These are phyloP conservation scores for Sporisorium iseilematis-ciliati DNA, from an alignment of 1,284 basidiomycete genomes.

Conservation along the genomic window DNA sequence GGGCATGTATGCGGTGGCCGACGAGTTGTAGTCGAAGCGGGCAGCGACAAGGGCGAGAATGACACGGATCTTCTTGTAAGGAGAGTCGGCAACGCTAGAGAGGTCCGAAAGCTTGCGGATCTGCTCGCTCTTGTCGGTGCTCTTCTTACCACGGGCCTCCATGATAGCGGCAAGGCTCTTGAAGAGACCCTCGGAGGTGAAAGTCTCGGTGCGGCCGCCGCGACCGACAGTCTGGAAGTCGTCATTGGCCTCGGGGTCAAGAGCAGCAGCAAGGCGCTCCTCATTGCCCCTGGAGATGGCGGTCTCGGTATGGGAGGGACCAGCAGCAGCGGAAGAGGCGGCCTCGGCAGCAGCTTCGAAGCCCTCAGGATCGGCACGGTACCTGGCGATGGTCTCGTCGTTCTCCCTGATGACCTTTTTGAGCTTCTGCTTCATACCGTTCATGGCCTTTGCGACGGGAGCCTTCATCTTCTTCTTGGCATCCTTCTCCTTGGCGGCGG, in stretches of 20 bases:
- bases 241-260: conserved; percentile 73
- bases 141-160: conserved; percentile 96
- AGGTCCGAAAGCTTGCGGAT: conserved; percentile 89
- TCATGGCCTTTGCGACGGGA: conserved; percentile 91
- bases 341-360: conserved; percentile 77
- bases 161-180: conserved; percentile 91
- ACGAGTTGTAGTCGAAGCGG: conserved; percentile 96
- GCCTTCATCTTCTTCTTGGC: conserved; percentile 97
- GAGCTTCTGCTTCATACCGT: conserved; percentile 96
- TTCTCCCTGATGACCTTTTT: conserved; percentile 92
- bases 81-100: conserved; percentile 81
- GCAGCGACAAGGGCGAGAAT: conserved; percentile 92
- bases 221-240: conserved; percentile 93
- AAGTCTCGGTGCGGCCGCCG: conserved; percentile 85
- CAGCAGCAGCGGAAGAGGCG: conserved; percentile 70
- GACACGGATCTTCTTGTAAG: conserved; percentile 94
- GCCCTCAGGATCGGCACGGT: conserved; percentile 80
- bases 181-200: conserved; percentile 89
- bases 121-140: conserved; percentile 94
- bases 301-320: conserved; percentile 72
- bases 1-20: conserved; percentile 88
- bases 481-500: conserved; percentile 79
- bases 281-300: conserved; percentile 73
- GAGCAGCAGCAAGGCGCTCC: conserved; percentile 66
- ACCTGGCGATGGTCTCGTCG: conserved; percentile 83